Evolutionary conservation across 1,284 basidiomycete species (phyloP), one percentile per base, ranked within the genome.

Genomic region (Irpex lacteus): DNA sequence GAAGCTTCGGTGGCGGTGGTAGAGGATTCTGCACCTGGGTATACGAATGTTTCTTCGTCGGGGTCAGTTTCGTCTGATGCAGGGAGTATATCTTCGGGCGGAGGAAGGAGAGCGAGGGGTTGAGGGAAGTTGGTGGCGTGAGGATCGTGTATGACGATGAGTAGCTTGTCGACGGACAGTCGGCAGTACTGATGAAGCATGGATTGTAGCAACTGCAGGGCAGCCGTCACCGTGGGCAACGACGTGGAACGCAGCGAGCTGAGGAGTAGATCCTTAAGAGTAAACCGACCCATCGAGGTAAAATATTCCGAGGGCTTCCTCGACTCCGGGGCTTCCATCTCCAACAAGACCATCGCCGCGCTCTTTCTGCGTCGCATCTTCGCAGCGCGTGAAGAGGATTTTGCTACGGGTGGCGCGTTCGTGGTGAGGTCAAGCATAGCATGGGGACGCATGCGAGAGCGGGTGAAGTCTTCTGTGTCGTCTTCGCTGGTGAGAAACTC

Each of bases 221-320:
- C 91, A 6, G 94, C 87, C 0, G 90, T 88, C 0, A 83, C 82
- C 0, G 93, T 86, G 0, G 86, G 75, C 62, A 87, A 83, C 6
- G 85, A 86, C 53, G 78, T 77, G 2, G 92, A 94, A 11, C 84
- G 81, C 26, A 97, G 77, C 71, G 94, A 95, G 58, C 92, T 85
- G 56, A 94, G 72, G 4, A 98, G 77, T 34, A 98, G 82, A 71
- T 98, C 95, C 72, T 94, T 95, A 18, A 98, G 80, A 2, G 93
- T 96, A 78, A 95, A 98, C n/a, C 95, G 86, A 11, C 90, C 92
- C 75, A 91, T 85, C 0, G 92, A 89, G 3, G 90, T 94, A 74
- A 94, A 92, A 76, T 97, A 97, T 68, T 89, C 88, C 0, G 90
- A 87, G 59, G 82, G 83, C 60, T 84, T 84, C 52, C 83, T 81